Percentiles rank a stretch among this genome's conserved stretches.
Conservation (phyloP, 768 basidiomycete species). For the Suillus clintonianus region DNA sequence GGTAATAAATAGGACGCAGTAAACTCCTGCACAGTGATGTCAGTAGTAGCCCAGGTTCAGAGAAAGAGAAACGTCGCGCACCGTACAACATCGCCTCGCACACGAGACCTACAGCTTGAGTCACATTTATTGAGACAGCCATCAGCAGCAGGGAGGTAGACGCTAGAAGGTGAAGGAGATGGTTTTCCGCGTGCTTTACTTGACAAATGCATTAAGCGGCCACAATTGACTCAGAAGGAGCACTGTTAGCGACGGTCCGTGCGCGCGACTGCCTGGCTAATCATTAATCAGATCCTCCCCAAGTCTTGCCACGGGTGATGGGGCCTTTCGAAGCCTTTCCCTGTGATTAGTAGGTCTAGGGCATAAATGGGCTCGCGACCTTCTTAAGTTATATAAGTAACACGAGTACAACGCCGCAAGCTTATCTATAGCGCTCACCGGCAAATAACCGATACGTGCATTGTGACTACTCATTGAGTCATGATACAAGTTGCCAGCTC, state of each 20-base stretch:
- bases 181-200: background rate
- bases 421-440: background rate
- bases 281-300: background rate
- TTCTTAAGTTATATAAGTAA: background rate
- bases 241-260: background rate
- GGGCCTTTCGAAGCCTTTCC: background rate
- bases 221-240: background rate
- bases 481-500: background rate
- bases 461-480: background rate
- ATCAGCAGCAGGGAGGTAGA: background rate
- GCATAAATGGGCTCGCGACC: background rate
- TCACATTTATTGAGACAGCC: background rate
- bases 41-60: background rate
- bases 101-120: slow-evolving; percentile 18
- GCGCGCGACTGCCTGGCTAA: background rate
- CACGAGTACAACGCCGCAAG: background rate
- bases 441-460: background rate
- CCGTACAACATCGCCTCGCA: slow-evolving; percentile 29
- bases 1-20: slow-evolving; percentile 16
- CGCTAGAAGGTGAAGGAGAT: no score
- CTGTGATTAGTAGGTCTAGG: no score
- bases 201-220: background rate
- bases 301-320: background rate
- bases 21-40: slow-evolving; percentile 6
- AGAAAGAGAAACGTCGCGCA: slow-evolving; percentile 3